Evolutionary conservation across 2,329 filamentous ascomycete genomes (phyloP).

Genomic region (Akanthomyces uredinophilus): DNA sequence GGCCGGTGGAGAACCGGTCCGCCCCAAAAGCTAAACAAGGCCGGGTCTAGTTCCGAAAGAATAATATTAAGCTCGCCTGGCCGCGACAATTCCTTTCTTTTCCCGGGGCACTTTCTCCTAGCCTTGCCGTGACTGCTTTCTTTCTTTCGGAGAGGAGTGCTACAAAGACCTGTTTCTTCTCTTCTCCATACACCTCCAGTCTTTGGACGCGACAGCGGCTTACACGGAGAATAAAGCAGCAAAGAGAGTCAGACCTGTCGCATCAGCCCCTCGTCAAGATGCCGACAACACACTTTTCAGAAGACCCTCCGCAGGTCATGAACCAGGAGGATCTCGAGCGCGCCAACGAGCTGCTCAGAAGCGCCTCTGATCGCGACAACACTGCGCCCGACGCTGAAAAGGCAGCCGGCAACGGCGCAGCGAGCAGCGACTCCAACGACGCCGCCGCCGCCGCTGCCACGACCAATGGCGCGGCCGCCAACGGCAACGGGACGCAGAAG

Average conservation of each 20-base stretch:
- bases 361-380: background rate
- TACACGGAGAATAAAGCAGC: too few species aligned
- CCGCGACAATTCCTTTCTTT: too few species aligned
- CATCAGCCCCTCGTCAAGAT: slow-evolving; percentile 1
- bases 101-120: background rate
- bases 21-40: background rate
- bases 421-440: slow-evolving; percentile 29
- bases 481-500: slow-evolving; percentile 11
- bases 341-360: slow-evolving; percentile 34
- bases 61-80: background rate
- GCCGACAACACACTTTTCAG: slow-evolving; percentile 27
- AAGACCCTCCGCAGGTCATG: slow-evolving; percentile 35
- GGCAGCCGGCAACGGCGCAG: slow-evolving; percentile 13
- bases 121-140: background rate
- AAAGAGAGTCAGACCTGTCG: background rate
- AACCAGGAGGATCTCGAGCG: slow-evolving; percentile 30
- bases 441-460: slow-evolving; percentile 8
- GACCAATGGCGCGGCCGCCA: background rate
- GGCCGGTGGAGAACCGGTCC: background rate
- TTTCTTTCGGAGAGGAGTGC: background rate
- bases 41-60: background rate
- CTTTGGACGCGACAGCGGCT: background rate
- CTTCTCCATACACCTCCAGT: background rate
- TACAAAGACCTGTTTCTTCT: too few species aligned
- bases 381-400: slow-evolving; percentile 13